Evolutionary conservation across 768 basidiomycete species (phyloP), one percentile per base, ranked within the genome.

Genomic region (Rhizopogon rudus): DNA sequence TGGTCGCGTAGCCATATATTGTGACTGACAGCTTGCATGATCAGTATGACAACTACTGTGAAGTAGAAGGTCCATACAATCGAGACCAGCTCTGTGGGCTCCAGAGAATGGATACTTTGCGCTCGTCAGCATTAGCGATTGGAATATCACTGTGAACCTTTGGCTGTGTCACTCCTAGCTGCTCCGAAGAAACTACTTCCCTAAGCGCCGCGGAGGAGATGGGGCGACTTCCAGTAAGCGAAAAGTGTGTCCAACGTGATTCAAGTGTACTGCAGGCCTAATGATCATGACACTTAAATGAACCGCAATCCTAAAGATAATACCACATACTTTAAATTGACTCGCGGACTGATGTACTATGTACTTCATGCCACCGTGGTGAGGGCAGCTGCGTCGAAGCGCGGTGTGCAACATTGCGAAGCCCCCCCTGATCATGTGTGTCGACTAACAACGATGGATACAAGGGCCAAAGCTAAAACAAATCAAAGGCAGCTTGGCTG

Each of bases 1-100:
- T 98, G 95, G 65, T 98, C 96, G 43, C 92, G 77, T 22, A 98
- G 73, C 89, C 93, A 97, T 40, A 93, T 81, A 63, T 93, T 84
- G 66, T 96, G 92, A 65, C 95, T 98, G 60, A 28, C 9, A 20
- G 28, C 44, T 44, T 33, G 29, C 44, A 48, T 40, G 10, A 44
- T 44, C 52, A 35, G 52, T 43, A 37, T 40, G 31, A 14, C 22
- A 25, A 17, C 28, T 13, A 42, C 37, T 25, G 20, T 10, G 37
- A 40, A 20, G 39, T 31, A 6, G 7, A 43, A 16, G 31, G 39
- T 43, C 77, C 88, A 59, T 66, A 93, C 92, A 87, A 94, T 71
- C 84, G 76, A 3, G 91, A 89, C 81, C 84, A 87, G 2, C 74
- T 79, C 56, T 78, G 76, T 9, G 82, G 79, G 57, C 88, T 77